Evolutionary conservation across 768 basidiomycete species (phyloP), one percentile per base, ranked within the genome.

Genomic region (Rhizopogon rudus): DNA sequence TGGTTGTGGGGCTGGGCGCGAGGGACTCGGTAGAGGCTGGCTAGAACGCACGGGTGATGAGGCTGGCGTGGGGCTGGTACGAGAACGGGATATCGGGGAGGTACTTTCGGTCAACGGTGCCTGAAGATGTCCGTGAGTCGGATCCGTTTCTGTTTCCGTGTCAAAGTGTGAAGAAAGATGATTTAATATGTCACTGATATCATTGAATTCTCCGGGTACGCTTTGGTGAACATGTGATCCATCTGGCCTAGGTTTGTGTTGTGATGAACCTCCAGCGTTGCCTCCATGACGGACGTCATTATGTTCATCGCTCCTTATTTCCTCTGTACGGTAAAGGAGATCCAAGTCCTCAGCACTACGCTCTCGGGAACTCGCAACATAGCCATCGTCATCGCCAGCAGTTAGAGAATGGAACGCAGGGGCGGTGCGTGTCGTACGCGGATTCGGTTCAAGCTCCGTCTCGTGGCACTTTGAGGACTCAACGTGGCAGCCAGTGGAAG

Each of bases 351-450:
- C 80, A 16, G 77, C 57, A 64, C 68, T 62, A 67, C 75, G 60
- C 68, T 75, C 58, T 66, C 46, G 66, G n/a, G 52, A 20, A 17
- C 52, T 59, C 8, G 57, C 28, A 42, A 51, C 42, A 56, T 65
- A 71, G 13, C 52, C 51, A 43, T 66, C 65, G 16, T 48, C 52
- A 41, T 70, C 68, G 44, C 75, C 79, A 39, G 83, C 81, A 16
- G 86, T 89, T 16, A 90, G 80, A 13, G 86, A 88, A 67, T 90
- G 88, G 64, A 91, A 91, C 2, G 88, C 83, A 46, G 89, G 87
- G 0, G 88, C 86, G 2, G 81, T 81, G 58, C 87, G 83, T 39
- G 89, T 90, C 48, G 72, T 72, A 55, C 66, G 67, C 55, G 77
- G 77, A 58, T 75, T 77, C 51, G 80, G 77, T 51, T 77, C 74